Conservation (phyloP, 352 stramenopile genomes). For the Phytophthora cajani region DNA sequence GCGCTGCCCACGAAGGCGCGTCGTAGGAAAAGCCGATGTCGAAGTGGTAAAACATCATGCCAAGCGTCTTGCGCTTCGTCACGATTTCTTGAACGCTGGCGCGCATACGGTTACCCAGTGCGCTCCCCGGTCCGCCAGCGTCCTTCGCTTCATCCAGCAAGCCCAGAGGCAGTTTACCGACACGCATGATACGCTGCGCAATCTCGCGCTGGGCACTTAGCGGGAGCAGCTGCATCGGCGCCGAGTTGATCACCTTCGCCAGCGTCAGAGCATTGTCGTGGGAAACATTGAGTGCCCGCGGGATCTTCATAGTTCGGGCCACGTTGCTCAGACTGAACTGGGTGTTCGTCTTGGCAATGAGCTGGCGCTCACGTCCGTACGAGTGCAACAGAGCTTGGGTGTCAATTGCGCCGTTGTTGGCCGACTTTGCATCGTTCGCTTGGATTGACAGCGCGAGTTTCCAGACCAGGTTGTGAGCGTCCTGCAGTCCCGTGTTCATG, state of each 20-base stretch:
- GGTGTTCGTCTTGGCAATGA: conserved; percentile 77
- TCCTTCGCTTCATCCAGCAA: conserved; percentile 50
- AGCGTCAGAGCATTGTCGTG: conserved; percentile 79
- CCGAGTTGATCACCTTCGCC: conserved; percentile 62
- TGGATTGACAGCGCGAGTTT: conserved; percentile 85
- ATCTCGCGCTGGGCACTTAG: conserved; percentile 59
- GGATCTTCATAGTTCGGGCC: conserved; percentile 86
- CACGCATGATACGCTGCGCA: conserved; percentile 70
- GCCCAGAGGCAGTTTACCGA: conserved; percentile 71
- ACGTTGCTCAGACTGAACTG: conserved; percentile 88
- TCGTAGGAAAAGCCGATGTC: conserved; percentile 87
- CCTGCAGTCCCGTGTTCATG: conserved; percentile 94
- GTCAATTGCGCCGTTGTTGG: conserved; percentile 13
- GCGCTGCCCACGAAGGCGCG: conserved; percentile 42
- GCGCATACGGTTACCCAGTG: conserved; percentile 66
- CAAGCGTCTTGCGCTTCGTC: conserved; percentile 53
- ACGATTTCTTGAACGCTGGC: conserved; percentile 69
- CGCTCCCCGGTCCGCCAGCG: conserved; percentile 40
- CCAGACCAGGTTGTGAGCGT: conserved; percentile 93
- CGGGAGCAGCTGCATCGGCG: conserved; percentile 66
- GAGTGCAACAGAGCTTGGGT: conserved; percentile 58
- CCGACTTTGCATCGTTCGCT: conserved; percentile 2
- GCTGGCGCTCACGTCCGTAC: conserved; percentile 85
- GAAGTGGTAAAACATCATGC: conserved; percentile 90
- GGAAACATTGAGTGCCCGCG: conserved; percentile 80